Percentiles rank a stretch among this genome's conserved stretches.
Evolutionary conservation across 1,139 yeast species (phyloP).

Genomic region (Wickerhamomyces sp.): DNA sequence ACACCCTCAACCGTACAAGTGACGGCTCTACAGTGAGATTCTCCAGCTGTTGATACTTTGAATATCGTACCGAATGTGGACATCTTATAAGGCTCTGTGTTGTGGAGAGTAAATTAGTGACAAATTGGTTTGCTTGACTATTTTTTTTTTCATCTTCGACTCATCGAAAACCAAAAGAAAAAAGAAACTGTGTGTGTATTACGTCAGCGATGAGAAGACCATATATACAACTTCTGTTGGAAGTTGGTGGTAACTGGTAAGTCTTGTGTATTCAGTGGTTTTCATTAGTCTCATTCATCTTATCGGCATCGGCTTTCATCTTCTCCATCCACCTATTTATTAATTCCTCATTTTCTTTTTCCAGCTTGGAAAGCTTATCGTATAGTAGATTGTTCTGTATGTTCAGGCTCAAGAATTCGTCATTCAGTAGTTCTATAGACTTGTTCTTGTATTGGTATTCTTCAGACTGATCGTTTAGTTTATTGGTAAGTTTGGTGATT

Average conservation of each 20-base stretch:
- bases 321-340: constrained; percentile 56
- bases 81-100: constrained; percentile 34
- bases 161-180: background rate
- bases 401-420: constrained; percentile 61
- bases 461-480: constrained; percentile 34
- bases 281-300: constrained; percentile 50
- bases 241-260: no score
- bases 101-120: background rate
- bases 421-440: constrained; percentile 61
- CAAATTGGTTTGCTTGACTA: background rate
- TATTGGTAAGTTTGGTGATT: constrained; percentile 27
- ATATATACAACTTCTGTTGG: background rate
- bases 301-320: constrained; percentile 53
- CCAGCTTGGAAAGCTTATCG: constrained; percentile 34
- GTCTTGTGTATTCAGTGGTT: background rate
- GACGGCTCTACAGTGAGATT: constrained; percentile 96
- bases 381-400: constrained; percentile 64
- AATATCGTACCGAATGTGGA: constrained; percentile 60
- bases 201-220: background rate
- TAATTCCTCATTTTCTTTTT: constrained; percentile 45
- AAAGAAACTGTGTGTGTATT: background rate
- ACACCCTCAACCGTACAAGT: constrained; percentile 98
- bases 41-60: constrained; percentile 93
- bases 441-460: constrained; percentile 49
- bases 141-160: background rate